These are phyloP conservation scores for Suillus hirtellus DNA, from an alignment of 768 basidiomycete species.

Conservation along the genomic window DNA sequence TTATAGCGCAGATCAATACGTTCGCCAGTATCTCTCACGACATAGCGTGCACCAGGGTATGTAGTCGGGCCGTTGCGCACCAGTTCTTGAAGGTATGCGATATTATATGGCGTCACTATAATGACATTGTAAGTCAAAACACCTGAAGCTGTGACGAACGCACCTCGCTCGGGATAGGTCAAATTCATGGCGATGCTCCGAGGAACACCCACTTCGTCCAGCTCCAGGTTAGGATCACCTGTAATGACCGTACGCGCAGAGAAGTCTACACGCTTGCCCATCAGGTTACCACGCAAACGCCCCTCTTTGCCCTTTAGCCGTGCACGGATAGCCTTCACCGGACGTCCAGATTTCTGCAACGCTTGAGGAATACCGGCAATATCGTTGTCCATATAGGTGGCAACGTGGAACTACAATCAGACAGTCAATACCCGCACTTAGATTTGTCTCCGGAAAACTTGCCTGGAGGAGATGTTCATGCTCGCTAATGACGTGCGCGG, in stretches of 20 bases:
- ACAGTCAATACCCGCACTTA: not conserved
- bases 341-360: conserved; percentile 94
- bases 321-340: conserved; percentile 97
- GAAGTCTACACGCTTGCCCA: conserved; percentile 99
- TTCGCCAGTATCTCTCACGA: conserved; percentile 96
- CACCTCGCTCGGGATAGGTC: conserved; percentile 96
- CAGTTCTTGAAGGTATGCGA: conserved; percentile 88
- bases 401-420: conserved; percentile 83
- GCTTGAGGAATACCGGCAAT: conserved; percentile 98
- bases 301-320: conserved; percentile 99
- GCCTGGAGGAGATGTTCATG: conserved; percentile 97
- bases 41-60: conserved; percentile 96
- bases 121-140: conserved; percentile 15
- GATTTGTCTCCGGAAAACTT: conserved; percentile 20
- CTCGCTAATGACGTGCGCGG: conserved; percentile 92
- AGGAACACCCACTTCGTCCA: conserved; percentile 98
- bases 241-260: conserved; percentile 99
- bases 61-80: conserved; percentile 93
- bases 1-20: conserved; percentile 96
- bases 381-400: conserved; percentile 99
- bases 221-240: conserved; percentile 93
- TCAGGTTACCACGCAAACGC: conserved; percentile 93
- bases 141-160: not conserved
- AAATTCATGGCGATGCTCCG: conserved; percentile 95
- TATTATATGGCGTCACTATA: conserved; percentile 95